Evolutionary conservation across 352 stramenopile genomes (phyloP).

Genomic region (Ophiocytium majus): DNA sequence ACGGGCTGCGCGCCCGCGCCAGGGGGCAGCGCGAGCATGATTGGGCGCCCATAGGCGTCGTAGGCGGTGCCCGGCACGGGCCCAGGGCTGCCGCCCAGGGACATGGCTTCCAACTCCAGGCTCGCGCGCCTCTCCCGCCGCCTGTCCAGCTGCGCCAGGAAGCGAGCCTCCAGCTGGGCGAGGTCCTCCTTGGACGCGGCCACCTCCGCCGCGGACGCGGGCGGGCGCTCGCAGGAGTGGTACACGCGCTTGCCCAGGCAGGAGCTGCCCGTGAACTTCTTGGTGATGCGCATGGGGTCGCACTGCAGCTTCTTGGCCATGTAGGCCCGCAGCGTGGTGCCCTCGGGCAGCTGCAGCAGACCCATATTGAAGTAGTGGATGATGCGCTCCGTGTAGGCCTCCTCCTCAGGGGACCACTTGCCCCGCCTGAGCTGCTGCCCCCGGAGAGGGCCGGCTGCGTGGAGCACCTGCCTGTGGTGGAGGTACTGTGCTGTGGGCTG

Average conservation of each 20-base stretch:
- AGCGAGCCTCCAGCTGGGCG: slow-evolving; percentile 43
- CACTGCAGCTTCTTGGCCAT: slow-evolving; percentile 81
- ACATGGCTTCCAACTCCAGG: slow-evolving; percentile 33
- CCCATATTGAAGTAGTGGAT: slow-evolving; percentile 80
- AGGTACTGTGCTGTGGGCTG: neutral
- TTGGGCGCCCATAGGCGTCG: neutral
- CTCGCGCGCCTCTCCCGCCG: slow-evolving; percentile 41
- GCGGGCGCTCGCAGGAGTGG: slow-evolving; percentile 41
- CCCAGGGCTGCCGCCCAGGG: neutral
- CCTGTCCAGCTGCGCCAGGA: slow-evolving; percentile 44
- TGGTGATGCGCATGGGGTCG: slow-evolving; percentile 88
- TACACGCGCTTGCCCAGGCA: slow-evolving; percentile 70
- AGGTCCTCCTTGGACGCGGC: slow-evolving; percentile 51
- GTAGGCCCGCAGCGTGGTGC: slow-evolving; percentile 77
- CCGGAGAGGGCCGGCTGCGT: neutral
- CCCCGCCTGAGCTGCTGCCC: neutral
- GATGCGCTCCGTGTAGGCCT: slow-evolving; percentile 53
- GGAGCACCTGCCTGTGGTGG: neutral
- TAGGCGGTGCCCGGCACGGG: neutral
- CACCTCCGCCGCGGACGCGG: slow-evolving; percentile 36
- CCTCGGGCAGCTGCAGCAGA: slow-evolving; percentile 71
- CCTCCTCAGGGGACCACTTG: slow-evolving; percentile 43
- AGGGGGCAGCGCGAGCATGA: neutral
- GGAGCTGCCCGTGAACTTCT: slow-evolving; percentile 79
- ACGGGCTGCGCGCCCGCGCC: neutral